Evolutionary conservation across 2,329 filamentous ascomycete species (phyloP), one percentile per base, ranked within the genome.

Genomic region (Hypoxylon sp.): DNA sequence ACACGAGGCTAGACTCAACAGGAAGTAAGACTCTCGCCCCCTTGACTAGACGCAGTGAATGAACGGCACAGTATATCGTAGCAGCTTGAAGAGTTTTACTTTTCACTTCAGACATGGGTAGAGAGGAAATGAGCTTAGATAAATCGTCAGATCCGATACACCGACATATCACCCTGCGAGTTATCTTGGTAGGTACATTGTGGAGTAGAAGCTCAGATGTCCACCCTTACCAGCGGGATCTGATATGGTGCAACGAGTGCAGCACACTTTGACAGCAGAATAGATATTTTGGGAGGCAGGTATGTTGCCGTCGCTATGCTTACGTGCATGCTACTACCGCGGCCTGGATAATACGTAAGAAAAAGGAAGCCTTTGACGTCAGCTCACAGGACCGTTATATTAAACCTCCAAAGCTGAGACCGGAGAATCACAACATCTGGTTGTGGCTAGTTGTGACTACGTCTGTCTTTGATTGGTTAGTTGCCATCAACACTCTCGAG

Each of bases 311-410:
- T 26, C 4, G 18, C 24, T 26, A 33, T 26, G 40, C 37, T 47
- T 54, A 50, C 38, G 40, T 52, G 42, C 7, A 33, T 29, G 15
- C 42, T 33, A 5, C 50, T 42, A 41, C 45, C 35, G 45, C 47
- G 46, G 37, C 17, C 26, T 35, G 42, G 49, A 55, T 48, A 43
- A 43, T 48, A 49, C 53, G 26, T 47, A 42, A 38, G 42, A 2
- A 33, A 21, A n/a, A n/a, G n/a, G n/a, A 48, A 48, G 55, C 48
- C 45, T 62, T 60, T 47, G 55, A 69, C 68, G 64, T 70, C 68
- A 70, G n/a, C 56, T 11, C 45, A 46, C 38, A 37, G 35, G 33
- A 33, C 49, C 49, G 21, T 43, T 37, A 55, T 15, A 54, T 54
- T 55, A 48, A 26, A 35, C 20, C 47, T 31, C 51, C 46, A 35